phyloP scores from a whole-genome alignment of 2,329 filamentous ascomycete species.

The Monilinia fructicola region DNA sequence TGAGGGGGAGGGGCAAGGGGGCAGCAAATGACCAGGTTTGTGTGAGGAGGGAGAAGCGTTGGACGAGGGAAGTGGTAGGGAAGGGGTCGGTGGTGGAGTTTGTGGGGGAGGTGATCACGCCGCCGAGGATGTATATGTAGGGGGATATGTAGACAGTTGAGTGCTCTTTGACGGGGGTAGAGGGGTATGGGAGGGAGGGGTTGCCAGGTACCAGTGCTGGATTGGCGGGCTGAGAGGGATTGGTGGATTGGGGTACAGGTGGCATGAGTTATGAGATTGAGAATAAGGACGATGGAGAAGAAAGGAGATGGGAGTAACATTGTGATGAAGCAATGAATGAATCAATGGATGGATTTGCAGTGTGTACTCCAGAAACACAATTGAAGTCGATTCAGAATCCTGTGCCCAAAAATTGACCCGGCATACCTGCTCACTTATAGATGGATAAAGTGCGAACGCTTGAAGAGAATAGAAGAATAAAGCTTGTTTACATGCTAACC shows the following conservation, averaged over 20 bases:
- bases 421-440: too few relatives aligned
- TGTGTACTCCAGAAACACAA: too few relatives aligned
- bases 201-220: neutral
- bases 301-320: neutral
- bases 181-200: neutral
- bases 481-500: neutral
- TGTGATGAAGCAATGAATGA: neutral
- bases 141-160: neutral
- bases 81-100: neutral
- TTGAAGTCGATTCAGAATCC: too few relatives aligned
- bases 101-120: neutral
- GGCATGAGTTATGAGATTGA: neutral
- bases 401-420: too few relatives aligned
- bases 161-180: neutral
- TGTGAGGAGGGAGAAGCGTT: neutral
- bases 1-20: neutral
- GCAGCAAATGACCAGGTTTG: neutral
- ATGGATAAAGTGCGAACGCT: too few relatives aligned
- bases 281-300: neutral
- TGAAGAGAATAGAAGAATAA: neutral
- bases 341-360: too few relatives aligned
- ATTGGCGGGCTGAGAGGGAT: too few relatives aligned
- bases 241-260: neutral
- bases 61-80: neutral
- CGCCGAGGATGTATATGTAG: neutral